Conservation (phyloP, 768 basidiomycete genomes). For the Tephrocybe sp. region DNA sequence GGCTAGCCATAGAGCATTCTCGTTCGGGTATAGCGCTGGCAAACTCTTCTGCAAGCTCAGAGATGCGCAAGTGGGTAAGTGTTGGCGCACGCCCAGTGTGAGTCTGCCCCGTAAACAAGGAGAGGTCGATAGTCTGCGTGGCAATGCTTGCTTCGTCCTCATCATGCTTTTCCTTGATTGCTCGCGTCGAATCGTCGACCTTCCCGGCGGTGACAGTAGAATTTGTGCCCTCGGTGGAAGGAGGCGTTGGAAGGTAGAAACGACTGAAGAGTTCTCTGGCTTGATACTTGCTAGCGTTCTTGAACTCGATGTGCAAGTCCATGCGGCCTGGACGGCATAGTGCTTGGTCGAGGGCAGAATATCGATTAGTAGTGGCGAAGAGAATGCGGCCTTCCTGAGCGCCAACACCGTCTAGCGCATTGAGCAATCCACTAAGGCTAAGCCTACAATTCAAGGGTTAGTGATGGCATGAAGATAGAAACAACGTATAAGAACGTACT, state of each 20-base stretch:
- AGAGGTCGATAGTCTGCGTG: not conserved
- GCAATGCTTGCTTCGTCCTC: no score
- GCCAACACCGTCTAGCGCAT: constrained; percentile 65
- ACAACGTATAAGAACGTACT: constrained; percentile 2
- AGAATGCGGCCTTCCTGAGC: constrained; percentile 68
- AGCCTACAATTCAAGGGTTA: constrained; percentile 28
- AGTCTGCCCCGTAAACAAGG: constrained; percentile 18
- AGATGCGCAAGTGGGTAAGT: constrained; percentile 32
- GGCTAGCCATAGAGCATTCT: constrained; percentile 35
- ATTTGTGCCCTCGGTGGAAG: constrained; percentile 1
- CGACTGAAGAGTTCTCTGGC: constrained; percentile 54
- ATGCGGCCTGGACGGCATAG: constrained; percentile 66
- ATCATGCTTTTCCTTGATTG: no score
- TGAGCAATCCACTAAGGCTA: constrained; percentile 64
- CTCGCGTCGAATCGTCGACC: no score
- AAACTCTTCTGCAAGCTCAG: constrained; percentile 47
- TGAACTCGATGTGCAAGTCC: constrained; percentile 67
- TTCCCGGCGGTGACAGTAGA: not conserved
- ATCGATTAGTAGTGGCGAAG: constrained; percentile 73
- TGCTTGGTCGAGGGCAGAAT: constrained; percentile 56
- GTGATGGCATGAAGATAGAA: no score
- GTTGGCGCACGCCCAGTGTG: constrained; percentile 29
- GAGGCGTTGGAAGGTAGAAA: constrained; percentile 48
- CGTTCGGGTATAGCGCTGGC: constrained; percentile 39
- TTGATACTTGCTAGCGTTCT: constrained; percentile 56